A percentile compares a stretch with the other conserved stretches of the same genome.
Evolutionary conservation across 768 basidiomycete genomes (phyloP).

Genomic region (Russula earlei): DNA sequence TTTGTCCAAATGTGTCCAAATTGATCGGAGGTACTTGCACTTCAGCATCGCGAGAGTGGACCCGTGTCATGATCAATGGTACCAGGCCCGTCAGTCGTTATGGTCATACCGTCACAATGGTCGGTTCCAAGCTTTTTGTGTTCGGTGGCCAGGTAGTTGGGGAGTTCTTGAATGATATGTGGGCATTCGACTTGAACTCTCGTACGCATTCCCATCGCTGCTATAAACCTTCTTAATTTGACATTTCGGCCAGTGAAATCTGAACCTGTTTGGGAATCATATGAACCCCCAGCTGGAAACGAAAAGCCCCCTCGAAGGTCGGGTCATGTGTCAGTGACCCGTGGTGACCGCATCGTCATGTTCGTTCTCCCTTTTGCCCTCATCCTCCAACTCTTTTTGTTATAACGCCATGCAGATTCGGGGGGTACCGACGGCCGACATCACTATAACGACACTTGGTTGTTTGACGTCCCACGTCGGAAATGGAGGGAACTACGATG

Average conservation of each 20-base stretch:
- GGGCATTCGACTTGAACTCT: constrained; percentile 92
- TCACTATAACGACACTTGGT: constrained; percentile 99
- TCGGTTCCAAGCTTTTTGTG: constrained; percentile 78
- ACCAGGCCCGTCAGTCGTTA: constrained; percentile 80
- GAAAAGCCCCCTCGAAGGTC: constrained; percentile 74
- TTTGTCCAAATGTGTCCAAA: background rate
- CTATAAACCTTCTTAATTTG: constrained; percentile 7
- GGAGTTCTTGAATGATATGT: constrained; percentile 87
- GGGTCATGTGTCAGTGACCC: constrained; percentile 81
- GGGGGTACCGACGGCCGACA: constrained; percentile 94
- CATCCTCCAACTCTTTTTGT: background rate
- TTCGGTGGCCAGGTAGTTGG: constrained; percentile 96
- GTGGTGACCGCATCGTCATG: constrained; percentile 41
- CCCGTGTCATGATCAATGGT: constrained; percentile 68
- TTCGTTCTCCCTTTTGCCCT: constrained; percentile 14
- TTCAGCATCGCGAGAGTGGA: constrained; percentile 37
- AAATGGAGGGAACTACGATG: constrained; percentile 89
- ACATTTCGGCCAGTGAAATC: constrained; percentile 57
- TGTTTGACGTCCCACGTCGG: constrained; percentile 71
- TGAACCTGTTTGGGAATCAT: constrained; percentile 74
- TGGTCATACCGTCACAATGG: constrained; percentile 91
- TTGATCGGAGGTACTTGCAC: too few relatives aligned
- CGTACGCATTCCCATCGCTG: constrained; percentile 40
- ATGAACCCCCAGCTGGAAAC: constrained; percentile 45
- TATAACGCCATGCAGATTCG: constrained; percentile 51